Base-by-base conservation (phyloP, 2,329 filamentous ascomycete genomes). In the Cladophialophora immunda region DNA sequence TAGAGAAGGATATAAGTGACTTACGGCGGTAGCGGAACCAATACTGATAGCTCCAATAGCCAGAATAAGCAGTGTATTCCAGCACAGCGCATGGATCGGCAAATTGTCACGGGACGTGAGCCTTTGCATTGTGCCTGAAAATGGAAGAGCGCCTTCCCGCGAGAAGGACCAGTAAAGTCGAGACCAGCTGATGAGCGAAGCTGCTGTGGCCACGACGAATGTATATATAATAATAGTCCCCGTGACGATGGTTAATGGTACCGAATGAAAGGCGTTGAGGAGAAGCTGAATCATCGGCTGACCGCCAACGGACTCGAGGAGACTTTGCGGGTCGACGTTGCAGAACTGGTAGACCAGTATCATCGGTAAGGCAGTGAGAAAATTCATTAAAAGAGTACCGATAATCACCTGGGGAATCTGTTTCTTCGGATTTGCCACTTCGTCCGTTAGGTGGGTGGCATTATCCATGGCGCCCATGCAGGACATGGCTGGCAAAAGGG, bases 321-420 rank as follows among this genome's bases (percentile, higher is more conserved):
- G 58, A 15, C 30, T 62, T 13, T 62, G 55, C 15, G 59, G 59
- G 15, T 68, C 34, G 13, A 58, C 47, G 56, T 27, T 58, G 41
- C 65, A 70, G 41, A 62, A 67, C 58, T 9, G 36, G 41, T 50
- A 73, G 17, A 62, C 63, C 15, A 71, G 17, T 34, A 70, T 59
- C 69, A 71, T 71, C 1, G 57, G 47, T 7, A 71, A 32, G 1
- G 59, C 69, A 3, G 30, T 22, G 17, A 68, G 11, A 6, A 32
- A 34, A n/a, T 57, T 53, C n/a, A 68, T 22, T 1, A 54, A 15
- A 5, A 32, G 13, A 2, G 41, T 47, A 1, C 58, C 63, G 4
- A 70, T 27, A 45, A 71, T 66, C n/a, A 71, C 62, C 32, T 58
- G 65, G 13, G 69, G 69, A 5, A 71, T 41, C 22, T 64, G 41